Evolutionary conservation across 805 yeast species (phyloP), one percentile per base, ranked within the genome.

Genomic region (Pichia scutulata): DNA sequence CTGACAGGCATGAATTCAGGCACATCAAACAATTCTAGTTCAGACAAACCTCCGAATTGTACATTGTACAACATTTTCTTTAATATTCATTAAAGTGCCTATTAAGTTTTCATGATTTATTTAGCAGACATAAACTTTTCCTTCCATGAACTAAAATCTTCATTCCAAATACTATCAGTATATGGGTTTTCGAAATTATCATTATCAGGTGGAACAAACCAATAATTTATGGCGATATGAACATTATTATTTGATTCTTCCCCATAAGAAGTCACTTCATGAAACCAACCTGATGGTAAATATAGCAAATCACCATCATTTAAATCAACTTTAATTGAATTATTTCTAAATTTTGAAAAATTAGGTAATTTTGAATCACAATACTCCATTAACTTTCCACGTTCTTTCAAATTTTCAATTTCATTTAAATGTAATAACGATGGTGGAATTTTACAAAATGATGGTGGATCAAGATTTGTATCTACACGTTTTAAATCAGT

Each of bases 271-370:
- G 86, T 76, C 2, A 85, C 92, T 62, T 85, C 92, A 61, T 85
- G 92, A 59, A 85, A 85, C 90, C 90, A 85, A 3, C 92, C 89
- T 1, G 86, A 76, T 0, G 92, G 92, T 24, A 85, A 61, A 60
- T 77, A 85, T 22, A 85, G 62, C 82, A 82, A 78, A 45, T 84
- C 80, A 0, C 89, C 89, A 0, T 83, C 81, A 26, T 72, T 60
- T 25, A 85, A 55, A 60, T 74, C 69, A 1, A 80, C 80, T 18
- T 73, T 68, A 16, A 74, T 59, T 43, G 71, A 70, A 19, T 69
- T 63, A 1, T 79, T 68, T 1, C 65, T 53, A 40, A 72, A 59
- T 16, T 40, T 41, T n/a, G n/a, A 8, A n/a, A 54, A 51, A 9
- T 14, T n/a, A 0, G 55, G 56, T 18, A 28, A 54, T 10, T 47